A percentile compares a stretch with the other conserved stretches of the same genome.
Conservation (phyloP, 1,284 basidiomycete genomes). For the Mycena sp. region DNA sequence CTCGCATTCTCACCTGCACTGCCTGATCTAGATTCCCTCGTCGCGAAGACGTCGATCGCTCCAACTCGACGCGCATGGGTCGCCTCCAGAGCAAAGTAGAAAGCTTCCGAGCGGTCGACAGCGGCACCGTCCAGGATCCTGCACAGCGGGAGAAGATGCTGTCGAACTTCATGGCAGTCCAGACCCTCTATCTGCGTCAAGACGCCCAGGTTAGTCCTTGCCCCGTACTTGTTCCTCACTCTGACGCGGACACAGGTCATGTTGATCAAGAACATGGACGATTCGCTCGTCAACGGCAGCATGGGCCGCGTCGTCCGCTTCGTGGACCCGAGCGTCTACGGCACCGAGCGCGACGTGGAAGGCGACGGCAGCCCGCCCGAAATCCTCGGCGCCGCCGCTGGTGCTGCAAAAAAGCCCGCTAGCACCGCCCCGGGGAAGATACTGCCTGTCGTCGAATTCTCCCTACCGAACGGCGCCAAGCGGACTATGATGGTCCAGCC, state of each 20-base stretch:
- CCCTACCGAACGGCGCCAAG: conserved; percentile 63
- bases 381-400: conserved; percentile 30
- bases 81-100: conserved; percentile 54
- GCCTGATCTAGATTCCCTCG: conserved; percentile 73
- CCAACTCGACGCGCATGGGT: conserved; percentile 78
- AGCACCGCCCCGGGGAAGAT: conserved; percentile 46
- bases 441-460: conserved; percentile 84
- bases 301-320: conserved; percentile 87
- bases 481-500: conserved; percentile 72
- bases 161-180: conserved; percentile 78
- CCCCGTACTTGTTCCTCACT: background rate
- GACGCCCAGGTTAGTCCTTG: conserved; percentile 57
- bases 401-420: conserved; percentile 34
- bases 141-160: conserved; percentile 72
- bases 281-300: conserved; percentile 87
- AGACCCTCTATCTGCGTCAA: conserved; percentile 64
- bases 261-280: conserved; percentile 80
- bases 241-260: conserved; percentile 58
- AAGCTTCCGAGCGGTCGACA: conserved; percentile 60
- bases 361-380: conserved; percentile 21
- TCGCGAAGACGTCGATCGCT: conserved; percentile 90
- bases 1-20: no score
- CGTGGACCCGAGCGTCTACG: conserved; percentile 54
- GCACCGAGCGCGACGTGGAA: conserved; percentile 48
- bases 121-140: conserved; percentile 60